These are phyloP conservation scores for Aureobasidium pullulans DNA, from an alignment of 2,329 filamentous ascomycete genomes.

Conservation along the genomic window DNA sequence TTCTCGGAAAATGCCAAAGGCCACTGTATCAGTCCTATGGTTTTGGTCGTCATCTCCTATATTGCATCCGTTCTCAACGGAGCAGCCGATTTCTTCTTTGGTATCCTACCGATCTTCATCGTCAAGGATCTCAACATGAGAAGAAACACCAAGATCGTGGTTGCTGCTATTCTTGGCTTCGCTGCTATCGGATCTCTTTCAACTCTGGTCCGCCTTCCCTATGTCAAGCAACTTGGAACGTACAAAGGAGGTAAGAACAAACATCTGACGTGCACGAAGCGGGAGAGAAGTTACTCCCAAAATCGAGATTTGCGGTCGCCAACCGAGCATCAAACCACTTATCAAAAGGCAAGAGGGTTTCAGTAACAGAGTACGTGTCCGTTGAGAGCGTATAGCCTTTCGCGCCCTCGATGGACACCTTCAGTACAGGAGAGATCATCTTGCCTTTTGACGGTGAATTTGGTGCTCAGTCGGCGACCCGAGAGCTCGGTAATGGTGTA, in stretches of 20 bases:
- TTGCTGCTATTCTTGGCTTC: conserved; percentile 28
- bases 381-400: too few relatives aligned
- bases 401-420: too few relatives aligned
- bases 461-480: too few relatives aligned
- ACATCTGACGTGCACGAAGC: conserved; percentile 10
- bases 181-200: conserved; percentile 20
- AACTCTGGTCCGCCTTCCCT: conserved; percentile 43
- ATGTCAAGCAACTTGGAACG: conserved; percentile 31
- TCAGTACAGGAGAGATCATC: too few relatives aligned
- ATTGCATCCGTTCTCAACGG: conserved; percentile 25
- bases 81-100: conserved; percentile 30
- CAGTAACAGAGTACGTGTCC: too few relatives aligned
- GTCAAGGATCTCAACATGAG: conserved; percentile 32
- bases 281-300: too few relatives aligned
- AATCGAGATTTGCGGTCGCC: too few relatives aligned
- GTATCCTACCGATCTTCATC: conserved; percentile 29
- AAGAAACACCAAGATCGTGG: conserved; percentile 25
- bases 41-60: conserved; percentile 14
- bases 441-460: too few relatives aligned
- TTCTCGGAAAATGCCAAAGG: conserved; percentile 23
- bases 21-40: conserved; percentile 13
- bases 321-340: too few relatives aligned
- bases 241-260: conserved; percentile 31
- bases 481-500: too few relatives aligned
- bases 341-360: conserved; percentile 35